These are phyloP conservation scores for Pythium dissotocum DNA, from an alignment of 352 stramenopile genomes.

Conservation along the genomic window DNA sequence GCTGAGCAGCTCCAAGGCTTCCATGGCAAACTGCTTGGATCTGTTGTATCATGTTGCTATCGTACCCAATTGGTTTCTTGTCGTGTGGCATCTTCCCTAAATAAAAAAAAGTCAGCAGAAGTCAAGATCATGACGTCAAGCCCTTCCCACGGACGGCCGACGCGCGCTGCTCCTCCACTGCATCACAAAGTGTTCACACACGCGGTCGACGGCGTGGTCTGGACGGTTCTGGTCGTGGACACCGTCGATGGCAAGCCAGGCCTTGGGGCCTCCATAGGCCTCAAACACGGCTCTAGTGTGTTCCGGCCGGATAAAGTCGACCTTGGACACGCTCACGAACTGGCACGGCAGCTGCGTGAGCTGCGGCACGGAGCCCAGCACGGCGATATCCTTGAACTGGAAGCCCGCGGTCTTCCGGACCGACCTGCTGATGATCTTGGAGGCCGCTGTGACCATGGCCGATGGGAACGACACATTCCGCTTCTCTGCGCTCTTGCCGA, in stretches of 20 bases:
- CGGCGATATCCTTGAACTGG: conserved; percentile 47
- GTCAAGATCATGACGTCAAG: background rate
- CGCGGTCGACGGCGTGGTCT: conserved; percentile 41
- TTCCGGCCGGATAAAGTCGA: conserved; percentile 71
- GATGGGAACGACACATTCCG: conserved; percentile 63
- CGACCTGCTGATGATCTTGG: conserved; percentile 69
- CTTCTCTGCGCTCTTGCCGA: conserved; percentile 69
- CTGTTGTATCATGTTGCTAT: background rate
- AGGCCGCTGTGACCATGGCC: conserved; percentile 62
- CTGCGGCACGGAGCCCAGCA: conserved; percentile 43
- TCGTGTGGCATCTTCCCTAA: conserved; percentile 9
- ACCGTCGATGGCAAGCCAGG: conserved; percentile 54
- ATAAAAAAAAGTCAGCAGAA: conserved; percentile 7
- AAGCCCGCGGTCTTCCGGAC: conserved; percentile 67
- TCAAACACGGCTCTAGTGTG: conserved; percentile 57
- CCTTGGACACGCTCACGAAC: conserved; percentile 69
- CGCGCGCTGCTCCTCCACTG: conserved; percentile 13
- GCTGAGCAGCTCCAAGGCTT: background rate
- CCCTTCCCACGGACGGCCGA: background rate
- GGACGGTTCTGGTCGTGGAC: conserved; percentile 67
- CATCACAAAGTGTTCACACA: conserved; percentile 20
- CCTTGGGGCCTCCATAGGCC: conserved; percentile 60
- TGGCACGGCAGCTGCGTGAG: conserved; percentile 51
- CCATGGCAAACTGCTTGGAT: background rate
- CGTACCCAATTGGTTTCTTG: background rate